These are phyloP conservation scores for Penicillium sp. DNA, from an alignment of 2,329 filamentous ascomycete genomes.

Conservation along the genomic window DNA sequence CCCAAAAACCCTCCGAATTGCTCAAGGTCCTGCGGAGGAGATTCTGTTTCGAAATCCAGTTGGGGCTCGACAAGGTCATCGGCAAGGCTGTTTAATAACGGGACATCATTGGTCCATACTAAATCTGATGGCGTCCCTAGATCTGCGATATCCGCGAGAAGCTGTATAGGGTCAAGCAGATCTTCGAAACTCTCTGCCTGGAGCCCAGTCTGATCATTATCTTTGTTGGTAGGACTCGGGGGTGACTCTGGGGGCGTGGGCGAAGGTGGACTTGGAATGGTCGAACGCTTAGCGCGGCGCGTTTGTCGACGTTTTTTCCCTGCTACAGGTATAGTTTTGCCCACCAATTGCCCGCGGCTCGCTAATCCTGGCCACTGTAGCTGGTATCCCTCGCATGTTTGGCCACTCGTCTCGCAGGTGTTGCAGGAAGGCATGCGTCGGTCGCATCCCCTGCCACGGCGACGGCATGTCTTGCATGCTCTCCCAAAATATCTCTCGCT, in stretches of 20 bases:
- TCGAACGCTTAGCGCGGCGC: neutral
- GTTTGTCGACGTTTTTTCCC: slow-evolving; percentile 3
- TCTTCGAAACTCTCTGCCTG: neutral
- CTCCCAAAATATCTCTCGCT: slow-evolving; percentile 10
- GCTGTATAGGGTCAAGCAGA: neutral
- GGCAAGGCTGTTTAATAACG: neutral
- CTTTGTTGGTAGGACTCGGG: neutral
- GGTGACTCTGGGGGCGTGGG: neutral
- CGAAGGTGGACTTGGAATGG: neutral
- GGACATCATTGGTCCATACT: neutral
- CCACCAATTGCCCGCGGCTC: slow-evolving; percentile 10
- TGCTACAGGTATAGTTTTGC: slow-evolving; percentile 8
- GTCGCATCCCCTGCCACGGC: slow-evolving; percentile 10
- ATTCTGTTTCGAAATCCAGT: neutral
- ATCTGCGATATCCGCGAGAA: neutral
- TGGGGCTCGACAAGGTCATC: neutral
- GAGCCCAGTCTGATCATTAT: neutral
- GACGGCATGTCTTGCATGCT: slow-evolving; percentile 12
- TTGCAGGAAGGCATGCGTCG: slow-evolving; percentile 11
- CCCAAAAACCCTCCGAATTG: neutral
- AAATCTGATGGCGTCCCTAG: neutral
- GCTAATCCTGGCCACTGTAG: slow-evolving; percentile 12
- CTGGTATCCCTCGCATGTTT: slow-evolving; percentile 8
- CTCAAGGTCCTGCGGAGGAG: neutral
- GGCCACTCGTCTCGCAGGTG: slow-evolving; percentile 10